phyloP scores from a whole-genome alignment of 1,284 basidiomycete genomes.

The Ustilago sp. region DNA sequence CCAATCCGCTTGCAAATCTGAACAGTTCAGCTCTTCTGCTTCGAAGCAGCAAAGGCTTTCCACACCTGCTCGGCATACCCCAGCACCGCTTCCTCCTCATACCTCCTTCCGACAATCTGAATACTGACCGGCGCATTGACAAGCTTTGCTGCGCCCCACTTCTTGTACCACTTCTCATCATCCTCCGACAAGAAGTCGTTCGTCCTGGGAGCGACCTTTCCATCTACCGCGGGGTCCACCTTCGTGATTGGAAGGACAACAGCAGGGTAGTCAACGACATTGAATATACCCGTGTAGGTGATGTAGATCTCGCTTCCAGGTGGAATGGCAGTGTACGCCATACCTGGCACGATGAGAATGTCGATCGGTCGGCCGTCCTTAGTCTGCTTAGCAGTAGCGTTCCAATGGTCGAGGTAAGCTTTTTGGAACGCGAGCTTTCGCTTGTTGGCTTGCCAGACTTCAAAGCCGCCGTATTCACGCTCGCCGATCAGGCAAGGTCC shows the following conservation, averaged over 20 bases:
- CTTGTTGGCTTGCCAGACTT: slow-evolving; percentile 74
- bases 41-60: slow-evolving; percentile 22
- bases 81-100: slow-evolving; percentile 80
- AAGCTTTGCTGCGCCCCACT: slow-evolving; percentile 71
- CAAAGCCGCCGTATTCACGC: slow-evolving; percentile 70
- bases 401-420: slow-evolving; percentile 75
- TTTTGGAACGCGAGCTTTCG: slow-evolving; percentile 72
- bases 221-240: slow-evolving; percentile 71
- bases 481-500: slow-evolving; percentile 34
- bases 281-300: slow-evolving; percentile 72
- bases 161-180: slow-evolving; percentile 58
- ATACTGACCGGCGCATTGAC: slow-evolving; percentile 77
- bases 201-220: slow-evolving; percentile 73
- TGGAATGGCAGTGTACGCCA: slow-evolving; percentile 73
- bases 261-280: slow-evolving; percentile 77
- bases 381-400: slow-evolving; percentile 72
- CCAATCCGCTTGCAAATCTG: not conserved
- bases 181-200: slow-evolving; percentile 43
- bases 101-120: slow-evolving; percentile 78
- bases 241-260: slow-evolving; percentile 74
- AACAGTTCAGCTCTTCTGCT: slow-evolving; percentile 2
- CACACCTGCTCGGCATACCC: slow-evolving; percentile 63
- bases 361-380: slow-evolving; percentile 74
- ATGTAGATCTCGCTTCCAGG: slow-evolving; percentile 72
- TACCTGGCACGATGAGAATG: slow-evolving; percentile 75